Percentiles rank a stretch among this genome's conserved stretches.
Evolutionary conservation across 768 basidiomycete species (phyloP).

Genomic region (Termitomyces sp.): DNA sequence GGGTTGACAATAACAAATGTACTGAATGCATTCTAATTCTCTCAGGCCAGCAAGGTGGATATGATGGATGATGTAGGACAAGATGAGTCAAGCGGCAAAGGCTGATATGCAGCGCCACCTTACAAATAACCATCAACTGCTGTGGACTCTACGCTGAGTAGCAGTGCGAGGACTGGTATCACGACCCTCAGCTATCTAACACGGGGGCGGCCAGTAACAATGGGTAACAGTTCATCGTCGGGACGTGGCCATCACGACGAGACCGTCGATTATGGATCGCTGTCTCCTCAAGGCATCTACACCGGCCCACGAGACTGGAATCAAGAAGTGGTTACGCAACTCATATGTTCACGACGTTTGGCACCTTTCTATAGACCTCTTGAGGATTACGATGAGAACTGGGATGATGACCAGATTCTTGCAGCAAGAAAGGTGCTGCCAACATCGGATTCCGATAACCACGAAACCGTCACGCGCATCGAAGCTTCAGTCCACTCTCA

Average conservation of each 20-base stretch:
- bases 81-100: constrained; percentile 3
- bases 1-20: too few species aligned
- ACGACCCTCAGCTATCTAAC: constrained; percentile 2
- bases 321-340: constrained; percentile 76
- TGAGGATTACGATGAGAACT: constrained; percentile 85
- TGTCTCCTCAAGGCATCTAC: constrained; percentile 83
- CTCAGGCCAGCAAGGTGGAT: neutral
- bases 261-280: constrained; percentile 75
- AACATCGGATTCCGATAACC: constrained; percentile 35
- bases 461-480: constrained; percentile 39
- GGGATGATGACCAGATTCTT: constrained; percentile 86
- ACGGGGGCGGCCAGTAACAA: constrained; percentile 21
- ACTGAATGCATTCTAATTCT: neutral
- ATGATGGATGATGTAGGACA: neutral
- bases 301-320: constrained; percentile 86
- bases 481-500: constrained; percentile 30
- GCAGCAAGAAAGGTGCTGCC: constrained; percentile 69
- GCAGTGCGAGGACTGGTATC: constrained; percentile 10
- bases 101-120: constrained; percentile 24
- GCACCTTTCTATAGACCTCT: constrained; percentile 96
- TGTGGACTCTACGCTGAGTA: constrained; percentile 3
- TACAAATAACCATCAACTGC: constrained; percentile 32
- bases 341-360: constrained; percentile 82
- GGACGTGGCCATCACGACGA: constrained; percentile 74
- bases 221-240: constrained; percentile 84